Conservation (phyloP, 768 basidiomycete genomes). For the Chiua virens region DNA sequence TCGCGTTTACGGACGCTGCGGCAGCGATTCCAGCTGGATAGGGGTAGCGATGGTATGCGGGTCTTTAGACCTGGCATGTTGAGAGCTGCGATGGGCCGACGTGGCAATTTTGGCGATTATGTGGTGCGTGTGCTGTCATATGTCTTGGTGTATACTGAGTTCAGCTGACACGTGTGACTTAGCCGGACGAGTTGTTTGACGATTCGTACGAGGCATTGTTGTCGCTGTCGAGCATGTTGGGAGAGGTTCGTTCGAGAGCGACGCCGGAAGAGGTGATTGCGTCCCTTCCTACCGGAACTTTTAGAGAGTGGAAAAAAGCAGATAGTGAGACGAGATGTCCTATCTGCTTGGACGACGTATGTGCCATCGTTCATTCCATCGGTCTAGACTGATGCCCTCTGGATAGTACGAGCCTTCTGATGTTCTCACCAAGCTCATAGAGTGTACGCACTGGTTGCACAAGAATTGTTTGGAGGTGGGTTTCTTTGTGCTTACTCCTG, state of each 20-base stretch:
- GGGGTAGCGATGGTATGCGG: slow-evolving; percentile 18
- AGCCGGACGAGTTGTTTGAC: slow-evolving; percentile 80
- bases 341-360: slow-evolving; percentile 81
- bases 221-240: slow-evolving; percentile 55
- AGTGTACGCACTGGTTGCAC: slow-evolving; percentile 82
- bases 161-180: not conserved
- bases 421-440: slow-evolving; percentile 59
- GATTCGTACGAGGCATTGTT: slow-evolving; percentile 71
- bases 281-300: slow-evolving; percentile 57
- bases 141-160: slow-evolving; percentile 6
- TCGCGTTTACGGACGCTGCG: slow-evolving; percentile 26
- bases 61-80: slow-evolving; percentile 25
- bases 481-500: not conserved
- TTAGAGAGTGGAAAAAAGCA: slow-evolving; percentile 64
- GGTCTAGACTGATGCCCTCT: not conserved
- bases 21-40: slow-evolving; percentile 31
- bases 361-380: slow-evolving; percentile 25
- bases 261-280: slow-evolving; percentile 63
- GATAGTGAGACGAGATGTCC: slow-evolving; percentile 77
- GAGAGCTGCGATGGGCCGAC: slow-evolving; percentile 19
- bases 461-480: slow-evolving; percentile 72
- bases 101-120: slow-evolving; percentile 42
- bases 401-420: slow-evolving; percentile 65
- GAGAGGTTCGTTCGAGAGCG: slow-evolving; percentile 65
- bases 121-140: slow-evolving; percentile 44